Evolutionary conservation across 257 asterid genomes (phyloP).

Genomic region (Datura wrightii): DNA sequence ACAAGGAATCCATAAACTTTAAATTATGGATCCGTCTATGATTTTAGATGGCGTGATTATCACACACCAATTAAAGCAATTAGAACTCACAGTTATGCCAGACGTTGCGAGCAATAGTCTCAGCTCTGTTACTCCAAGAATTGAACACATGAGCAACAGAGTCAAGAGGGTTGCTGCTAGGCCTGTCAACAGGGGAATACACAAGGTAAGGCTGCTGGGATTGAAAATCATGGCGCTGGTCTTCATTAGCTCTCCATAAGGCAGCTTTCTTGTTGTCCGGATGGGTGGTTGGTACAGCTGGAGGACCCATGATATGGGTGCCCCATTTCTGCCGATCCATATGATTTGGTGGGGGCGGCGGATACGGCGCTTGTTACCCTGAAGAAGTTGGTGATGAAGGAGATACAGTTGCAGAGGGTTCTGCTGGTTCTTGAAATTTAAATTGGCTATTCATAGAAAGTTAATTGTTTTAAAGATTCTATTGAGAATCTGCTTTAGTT

Average conservation of each 20-base stretch:
- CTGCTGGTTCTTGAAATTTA: background rate
- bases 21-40: too few relatives aligned
- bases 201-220: slow-evolving; percentile 59
- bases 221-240: slow-evolving; percentile 40
- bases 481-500: background rate
- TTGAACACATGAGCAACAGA: slow-evolving; percentile 58
- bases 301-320: slow-evolving; percentile 76
- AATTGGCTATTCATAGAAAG: slow-evolving; percentile 28
- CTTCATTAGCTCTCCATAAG: slow-evolving; percentile 53
- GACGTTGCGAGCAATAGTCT: slow-evolving; percentile 59
- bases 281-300: slow-evolving; percentile 67
- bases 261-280: slow-evolving; percentile 80
- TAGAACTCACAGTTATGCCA: slow-evolving; percentile 71
- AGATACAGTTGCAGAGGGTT: background rate
- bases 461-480: too few relatives aligned
- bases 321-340: slow-evolving; percentile 68
- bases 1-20: too few relatives aligned
- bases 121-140: slow-evolving; percentile 72
- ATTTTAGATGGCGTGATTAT: too few relatives aligned
- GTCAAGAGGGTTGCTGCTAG: slow-evolving; percentile 61
- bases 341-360: background rate
- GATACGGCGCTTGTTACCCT: too few relatives aligned
- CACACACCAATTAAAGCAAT: background rate
- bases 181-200: slow-evolving; percentile 61
- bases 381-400: too few relatives aligned